phyloP scores from a whole-genome alignment of 1,284 basidiomycete species.

The Pholiota adiposa region DNA sequence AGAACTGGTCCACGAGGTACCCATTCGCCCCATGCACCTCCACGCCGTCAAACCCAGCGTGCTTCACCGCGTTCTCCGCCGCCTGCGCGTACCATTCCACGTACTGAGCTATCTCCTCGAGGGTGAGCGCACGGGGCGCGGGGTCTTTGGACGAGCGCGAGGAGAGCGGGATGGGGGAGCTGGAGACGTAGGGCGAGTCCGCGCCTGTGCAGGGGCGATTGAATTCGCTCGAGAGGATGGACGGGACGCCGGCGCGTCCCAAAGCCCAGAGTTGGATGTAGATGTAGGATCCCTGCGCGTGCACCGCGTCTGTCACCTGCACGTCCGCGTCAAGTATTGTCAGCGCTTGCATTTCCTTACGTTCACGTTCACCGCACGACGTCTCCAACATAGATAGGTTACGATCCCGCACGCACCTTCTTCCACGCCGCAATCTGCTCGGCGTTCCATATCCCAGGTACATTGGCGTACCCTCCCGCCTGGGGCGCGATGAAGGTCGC shows the following conservation, averaged over 20 bases:
- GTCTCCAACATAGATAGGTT: too few species aligned
- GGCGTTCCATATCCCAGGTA: conserved; percentile 42
- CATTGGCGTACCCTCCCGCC: conserved; percentile 32
- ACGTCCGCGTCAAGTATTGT: background rate
- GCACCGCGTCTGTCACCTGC: conserved; percentile 36
- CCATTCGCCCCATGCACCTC: conserved; percentile 31
- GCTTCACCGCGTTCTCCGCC: conserved; percentile 27
- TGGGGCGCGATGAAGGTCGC: conserved; percentile 38
- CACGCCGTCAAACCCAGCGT: conserved; percentile 31
- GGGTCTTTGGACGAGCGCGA: background rate
- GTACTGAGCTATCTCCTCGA: conserved; percentile 25
- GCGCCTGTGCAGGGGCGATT: background rate
- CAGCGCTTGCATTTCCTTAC: background rate
- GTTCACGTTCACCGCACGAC: background rate
- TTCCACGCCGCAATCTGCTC: conserved; percentile 46
- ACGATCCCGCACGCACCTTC: conserved; percentile 26
- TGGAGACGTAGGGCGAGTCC: conserved; percentile 20
- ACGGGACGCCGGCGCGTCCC: conserved; percentile 41
- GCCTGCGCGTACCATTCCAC: conserved; percentile 27
- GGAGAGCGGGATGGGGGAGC: conserved; percentile 22
- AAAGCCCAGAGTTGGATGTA: conserved; percentile 55
- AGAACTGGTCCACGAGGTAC: conserved; percentile 30
- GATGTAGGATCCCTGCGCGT: conserved; percentile 48
- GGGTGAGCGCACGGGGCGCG: conserved; percentile 22
- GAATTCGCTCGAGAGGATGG: conserved; percentile 29